Evolutionary conservation across 306 rosid species (phyloP), one percentile per base, ranked within the genome.

Genomic region (Acacia melanoxylon): DNA sequence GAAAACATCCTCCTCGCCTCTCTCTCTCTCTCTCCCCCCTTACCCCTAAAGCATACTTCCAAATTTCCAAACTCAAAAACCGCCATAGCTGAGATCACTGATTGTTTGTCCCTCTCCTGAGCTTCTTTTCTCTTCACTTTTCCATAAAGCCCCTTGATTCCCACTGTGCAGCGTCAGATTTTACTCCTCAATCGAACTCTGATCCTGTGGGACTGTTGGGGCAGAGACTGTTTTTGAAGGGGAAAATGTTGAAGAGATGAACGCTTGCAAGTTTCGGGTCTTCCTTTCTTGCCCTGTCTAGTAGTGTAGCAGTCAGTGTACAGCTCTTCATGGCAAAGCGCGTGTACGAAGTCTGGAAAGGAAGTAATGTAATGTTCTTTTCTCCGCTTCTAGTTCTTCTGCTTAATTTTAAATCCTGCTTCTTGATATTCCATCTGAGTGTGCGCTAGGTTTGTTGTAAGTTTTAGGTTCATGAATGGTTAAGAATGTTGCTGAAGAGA

Each of bases 271-370:
- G 59, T 84, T 92, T 71, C 71, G 80, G 61, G 82, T 87, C 65
- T 89, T 85, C 51, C 74, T 51, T 71, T 73, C 89, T 62, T 41
- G 82, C 54, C 85, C 75, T 70, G 76, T 82, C 37, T 83, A 90
- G 90, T 84, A 87, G 90, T 79, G 49, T 65, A 73, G 49, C 54
- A 78, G 31, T 40, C 31, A 68, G 31, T 20, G 74, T 44, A 27
- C 29, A 68, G 51, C 48, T 68, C 46, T 85, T 80, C 89, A 94
- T 94, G 97, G 97, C 97, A 16, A 90, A 87, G 94, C 98, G 97
- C 91, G 97, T 92, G 68, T 90, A 91, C 87, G 91, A 94, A 91
- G 92, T 86, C 81, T 94, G 98, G 97, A 91, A 89, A 89, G 97
- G 97, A 86, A 90, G 93, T 86, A 94, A 94, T 86, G 98, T 94